Evolutionary conservation across 306 rosid species (phyloP), one percentile per base, ranked within the genome.

Genomic region (Prinsepia uniflora): DNA sequence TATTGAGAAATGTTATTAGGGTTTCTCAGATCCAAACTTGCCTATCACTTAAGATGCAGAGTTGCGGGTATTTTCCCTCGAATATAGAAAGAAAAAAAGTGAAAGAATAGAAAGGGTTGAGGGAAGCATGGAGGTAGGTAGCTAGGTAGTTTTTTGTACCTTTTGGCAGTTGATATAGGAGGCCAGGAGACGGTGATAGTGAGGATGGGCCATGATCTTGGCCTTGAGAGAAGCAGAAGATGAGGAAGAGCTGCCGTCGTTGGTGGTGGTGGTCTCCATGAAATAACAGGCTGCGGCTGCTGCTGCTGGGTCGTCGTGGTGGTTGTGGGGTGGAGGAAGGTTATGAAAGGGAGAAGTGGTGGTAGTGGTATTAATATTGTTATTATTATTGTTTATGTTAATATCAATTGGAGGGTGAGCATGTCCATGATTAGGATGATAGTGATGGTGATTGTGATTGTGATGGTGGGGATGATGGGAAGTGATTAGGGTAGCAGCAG

Each of bases 121-220:
- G 36, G 36, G 36, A 30, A 30, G 36, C 4, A 30, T 30, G 4
- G 36, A 30, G 36, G 36, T 30, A 1, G 36, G 36, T 30, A 30
- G 36, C 3, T 30, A 61, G 10, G 4, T 5, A 39, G 45, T 36
- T 19, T 61, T 61, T 24, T 61, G 46, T 30, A 92, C 98, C 97
- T 94, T 94, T 61, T 92, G 99, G 72, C 99, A 94, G 63, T 82
- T 94, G 89, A 87, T 79, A 76, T 89, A 94, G 30, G 99, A 94
- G 55, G 88, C 83, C 66, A 94, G 71, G 74, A 94, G 97, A 30
- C 97, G 96, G 47, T 84, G 99, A 81, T 94, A 94, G 88, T 89
- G 96, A 78, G 99, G 97, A 86, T 94, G 99, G 44, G 91, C 91
- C 95, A 91, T 89, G 84, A 94, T 91, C 91, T 91, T 94, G 7